These are phyloP conservation scores for Aspergillus cejpii DNA, from an alignment of 2,329 filamentous ascomycete species.

Conservation along the genomic window DNA sequence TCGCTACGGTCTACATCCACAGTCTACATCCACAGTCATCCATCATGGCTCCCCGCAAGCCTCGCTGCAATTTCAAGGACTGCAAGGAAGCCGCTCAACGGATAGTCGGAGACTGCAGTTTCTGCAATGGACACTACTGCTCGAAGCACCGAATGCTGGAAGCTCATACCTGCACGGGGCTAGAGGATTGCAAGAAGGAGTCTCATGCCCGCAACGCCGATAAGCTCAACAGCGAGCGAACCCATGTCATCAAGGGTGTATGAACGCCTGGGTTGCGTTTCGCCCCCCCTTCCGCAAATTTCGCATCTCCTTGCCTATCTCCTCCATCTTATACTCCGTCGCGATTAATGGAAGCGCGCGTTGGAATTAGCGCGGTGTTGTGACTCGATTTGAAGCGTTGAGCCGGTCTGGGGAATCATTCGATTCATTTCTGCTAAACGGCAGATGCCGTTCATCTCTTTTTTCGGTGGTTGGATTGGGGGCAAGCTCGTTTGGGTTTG, in stretches of 20 bases:
- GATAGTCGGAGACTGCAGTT: slow-evolving; percentile 92
- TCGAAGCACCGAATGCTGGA: slow-evolving; percentile 90
- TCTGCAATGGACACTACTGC: slow-evolving; percentile 91
- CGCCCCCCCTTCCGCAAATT: not conserved
- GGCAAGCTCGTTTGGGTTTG: slow-evolving; percentile 4
- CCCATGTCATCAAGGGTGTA: slow-evolving; percentile 86
- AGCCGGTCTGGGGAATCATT: not conserved
- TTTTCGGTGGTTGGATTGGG: slow-evolving; percentile 12
- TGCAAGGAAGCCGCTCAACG: slow-evolving; percentile 83
- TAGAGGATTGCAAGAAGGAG: slow-evolving; percentile 98
- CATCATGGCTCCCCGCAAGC: slow-evolving; percentile 48
- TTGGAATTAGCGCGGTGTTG: slow-evolving; percentile 32
- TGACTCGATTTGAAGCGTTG: slow-evolving; percentile 5
- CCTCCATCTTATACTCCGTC: slow-evolving; percentile 10
- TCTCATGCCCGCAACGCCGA: slow-evolving; percentile 90
- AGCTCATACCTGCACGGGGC: slow-evolving; percentile 83
- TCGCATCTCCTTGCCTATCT: slow-evolving; percentile 7
- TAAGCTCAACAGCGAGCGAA: slow-evolving; percentile 86
- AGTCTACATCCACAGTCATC: not conserved
- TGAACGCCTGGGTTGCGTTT: slow-evolving; percentile 38
- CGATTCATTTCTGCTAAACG: not conserved
- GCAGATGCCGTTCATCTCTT: not conserved
- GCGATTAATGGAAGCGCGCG: slow-evolving; percentile 9
- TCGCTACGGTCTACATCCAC: no score
- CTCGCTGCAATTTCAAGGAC: slow-evolving; percentile 78